These are phyloP conservation scores for Solanum sejunctum DNA, from an alignment of 257 asterid genomes.

Conservation along the genomic window DNA sequence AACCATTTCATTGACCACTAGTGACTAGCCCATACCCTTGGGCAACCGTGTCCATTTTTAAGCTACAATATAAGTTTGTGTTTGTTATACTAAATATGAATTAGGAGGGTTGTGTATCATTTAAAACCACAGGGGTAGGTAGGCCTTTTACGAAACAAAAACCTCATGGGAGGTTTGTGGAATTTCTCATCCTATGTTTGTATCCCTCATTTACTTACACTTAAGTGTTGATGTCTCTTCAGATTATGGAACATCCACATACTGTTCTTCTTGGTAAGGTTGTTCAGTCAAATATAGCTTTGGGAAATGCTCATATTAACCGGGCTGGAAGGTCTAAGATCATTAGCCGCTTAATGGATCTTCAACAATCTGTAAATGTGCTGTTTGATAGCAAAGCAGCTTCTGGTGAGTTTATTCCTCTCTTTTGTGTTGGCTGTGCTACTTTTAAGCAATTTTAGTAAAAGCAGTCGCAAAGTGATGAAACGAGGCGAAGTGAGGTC, in stretches of 20 bases:
- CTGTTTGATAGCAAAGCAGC: constrained; percentile 77
- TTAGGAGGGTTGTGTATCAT: background rate
- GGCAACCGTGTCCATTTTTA: background rate
- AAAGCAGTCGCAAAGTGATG: background rate
- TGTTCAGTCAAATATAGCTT: constrained; percentile 63
- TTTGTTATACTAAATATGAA: background rate
- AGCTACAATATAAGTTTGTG: background rate
- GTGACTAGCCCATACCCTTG: background rate
- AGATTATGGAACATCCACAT: constrained; percentile 93
- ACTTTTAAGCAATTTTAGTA: background rate
- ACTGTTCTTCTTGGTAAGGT: constrained; percentile 72
- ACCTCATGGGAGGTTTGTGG: background rate
- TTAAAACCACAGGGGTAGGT: background rate
- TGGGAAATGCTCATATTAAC: constrained; percentile 54
- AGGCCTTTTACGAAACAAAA: background rate
- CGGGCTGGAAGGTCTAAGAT: constrained; percentile 44
- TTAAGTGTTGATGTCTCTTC: constrained; percentile 2
- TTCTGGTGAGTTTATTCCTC: constrained; percentile 34
- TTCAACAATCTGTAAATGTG: constrained; percentile 78
- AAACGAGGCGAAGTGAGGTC: background rate
- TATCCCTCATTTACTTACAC: background rate
- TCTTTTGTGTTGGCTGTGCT: constrained; percentile 3
- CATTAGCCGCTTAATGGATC: constrained; percentile 70
- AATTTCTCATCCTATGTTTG: background rate
- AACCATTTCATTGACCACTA: background rate